Base-by-base conservation (phyloP, 2,329 filamentous ascomycete species). In the Myotisia sp. region DNA sequence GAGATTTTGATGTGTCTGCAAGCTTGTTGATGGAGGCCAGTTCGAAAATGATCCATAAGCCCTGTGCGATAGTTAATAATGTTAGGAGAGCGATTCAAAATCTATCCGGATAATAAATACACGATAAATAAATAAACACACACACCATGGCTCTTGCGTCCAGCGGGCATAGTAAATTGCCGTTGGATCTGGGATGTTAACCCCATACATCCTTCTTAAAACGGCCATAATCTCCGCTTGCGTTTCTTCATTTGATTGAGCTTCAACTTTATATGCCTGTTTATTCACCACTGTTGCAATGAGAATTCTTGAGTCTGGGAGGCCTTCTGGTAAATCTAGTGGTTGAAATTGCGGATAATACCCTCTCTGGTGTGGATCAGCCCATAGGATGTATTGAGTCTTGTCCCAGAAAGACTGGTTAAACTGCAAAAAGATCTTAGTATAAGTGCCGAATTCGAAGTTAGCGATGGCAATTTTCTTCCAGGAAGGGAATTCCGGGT, bases 361-460 rank as follows among this genome's bases (percentile, higher is more conserved):
- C 12, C 68, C 67, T 6, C 67, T 60, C 3, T 49, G 53, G 3
- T 51, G 49, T 0, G 65, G 63, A 24, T 62, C 56, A 0, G 68
- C 65, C 41, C 70, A 71, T n/a, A 71, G 56, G 42, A 67, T 61
- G 44, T 63, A 72, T 36, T 72, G 64, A 1, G 62, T 67, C 26
- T 64, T 55, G 0, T 54, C 47, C 77, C 76, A 81, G 53, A 81
- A 82, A 0, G 71, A 68, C 36, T 74, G 60, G 39, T 74, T 58
- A 53, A 80, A 81, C 41, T 79, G 76, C 4, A 34, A 22, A 20
- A 34, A 34, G 24, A 34, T 34, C 17, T 82, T 82, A 33, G 75
- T 81, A 54, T 80, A 82, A 0, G 74, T 79, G 5, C 71, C 76
- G 70, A 81, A 79, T 40, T 64, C 60, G 49, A 79, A 79, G 23